Evolutionary conservation across 768 basidiomycete genomes (phyloP), one percentile per base, ranked within the genome.

Genomic region (Atractiella rhizophila): DNA sequence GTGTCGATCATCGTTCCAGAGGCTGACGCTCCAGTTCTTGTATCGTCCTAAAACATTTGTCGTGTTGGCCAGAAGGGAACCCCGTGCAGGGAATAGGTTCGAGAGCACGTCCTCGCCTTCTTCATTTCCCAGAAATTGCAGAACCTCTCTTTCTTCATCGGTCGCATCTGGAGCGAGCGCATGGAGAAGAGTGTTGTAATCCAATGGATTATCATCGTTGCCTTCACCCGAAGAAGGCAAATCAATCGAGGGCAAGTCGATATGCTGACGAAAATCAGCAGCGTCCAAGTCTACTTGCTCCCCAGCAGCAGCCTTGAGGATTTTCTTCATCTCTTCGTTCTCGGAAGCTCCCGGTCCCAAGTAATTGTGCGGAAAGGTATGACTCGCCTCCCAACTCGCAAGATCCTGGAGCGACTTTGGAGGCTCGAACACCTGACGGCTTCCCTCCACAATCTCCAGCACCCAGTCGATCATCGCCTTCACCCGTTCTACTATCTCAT

Each of bases 1-100:
- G 58, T 94, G 91, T 51, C 86, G 88, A 58, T 98, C 91, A 58
- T 91, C 86, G 61, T 86, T 85, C 85, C 85, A 94, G 4, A 96
- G 60, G 21, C 88, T 64, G 43, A 94, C 66, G 32, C 76, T 74
- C 51, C 45, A 51, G 3, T 53, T 44, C 0, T 48, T 49, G 20
- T 59, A 2, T 73, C 76, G 49, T 74, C 76, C 2, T 65, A 73
- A 31, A 85, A 65, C 0, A 78, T 76, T 35, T 37, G 35, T n/a
- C 21, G 13, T 2, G 26, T 34, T 12, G 39, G 24, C 13, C 19
- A 27, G 5, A 27, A 21, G 7, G 42, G 37, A 30, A 39, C 31
- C 5, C 19, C 24, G 29, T 7, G 12, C 11, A 42, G 32, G 27
- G 36, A 26, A 39, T 9, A 32, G 23, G 40, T 27, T 13, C 35